Conservation (phyloP, 306 rosid genomes). For the Cicer bijugum region DNA sequence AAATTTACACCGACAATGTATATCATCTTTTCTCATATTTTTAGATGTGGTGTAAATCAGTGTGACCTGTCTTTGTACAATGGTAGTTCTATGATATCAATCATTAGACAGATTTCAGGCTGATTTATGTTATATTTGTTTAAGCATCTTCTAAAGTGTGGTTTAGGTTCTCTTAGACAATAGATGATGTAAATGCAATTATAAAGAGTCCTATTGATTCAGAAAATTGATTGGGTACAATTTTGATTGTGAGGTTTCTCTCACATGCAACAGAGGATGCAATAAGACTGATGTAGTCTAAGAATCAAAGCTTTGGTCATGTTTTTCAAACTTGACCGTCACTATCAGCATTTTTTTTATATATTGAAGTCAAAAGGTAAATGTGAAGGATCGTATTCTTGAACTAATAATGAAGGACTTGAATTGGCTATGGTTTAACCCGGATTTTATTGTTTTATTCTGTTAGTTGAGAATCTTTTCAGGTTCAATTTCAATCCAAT, state of each 20-base stretch:
- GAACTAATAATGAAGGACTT: conserved; percentile 23
- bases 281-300: background rate
- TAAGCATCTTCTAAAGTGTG: too few species aligned
- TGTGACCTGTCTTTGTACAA: background rate
- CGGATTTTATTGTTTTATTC: background rate
- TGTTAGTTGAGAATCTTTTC: background rate
- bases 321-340: conserved; percentile 15
- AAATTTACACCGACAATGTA: too few species aligned
- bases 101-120: conserved; percentile 1
- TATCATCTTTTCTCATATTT: too few species aligned
- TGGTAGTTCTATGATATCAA: background rate
- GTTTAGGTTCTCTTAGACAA: background rate
- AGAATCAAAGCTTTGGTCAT: conserved; percentile 33
- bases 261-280: conserved; percentile 1
- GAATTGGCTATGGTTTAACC: conserved; percentile 5
- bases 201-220: conserved; percentile 16
- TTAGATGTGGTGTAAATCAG: background rate
- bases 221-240: conserved; percentile 6
- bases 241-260: background rate
- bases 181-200: conserved; percentile 4
- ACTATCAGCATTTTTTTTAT: conserved; percentile 13
- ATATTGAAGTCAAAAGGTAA: conserved; percentile 22
- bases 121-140: background rate
- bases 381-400: conserved; percentile 32
- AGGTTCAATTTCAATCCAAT: background rate